These are phyloP conservation scores for Takakia lepidozioides DNA, from an alignment of 225 moss, liverwort and hornwort species.

Conservation along the genomic window DNA sequence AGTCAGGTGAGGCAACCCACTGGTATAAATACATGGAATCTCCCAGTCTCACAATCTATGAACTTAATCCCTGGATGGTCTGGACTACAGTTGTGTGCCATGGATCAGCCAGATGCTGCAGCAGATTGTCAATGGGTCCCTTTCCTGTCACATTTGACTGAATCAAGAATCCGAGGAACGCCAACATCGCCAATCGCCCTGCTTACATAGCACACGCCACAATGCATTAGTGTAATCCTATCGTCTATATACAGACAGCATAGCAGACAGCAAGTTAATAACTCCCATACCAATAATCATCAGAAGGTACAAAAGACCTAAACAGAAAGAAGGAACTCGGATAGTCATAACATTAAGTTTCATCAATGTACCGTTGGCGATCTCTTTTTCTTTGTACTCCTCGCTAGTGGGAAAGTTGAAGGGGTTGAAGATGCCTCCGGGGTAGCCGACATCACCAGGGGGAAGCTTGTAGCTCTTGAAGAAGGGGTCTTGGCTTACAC, in stretches of 20 bases:
- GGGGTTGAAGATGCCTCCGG: conserved; percentile 52
- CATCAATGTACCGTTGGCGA: conserved; percentile 53
- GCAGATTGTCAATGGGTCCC: conserved; percentile 36
- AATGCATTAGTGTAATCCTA: neutral
- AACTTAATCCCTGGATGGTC: no score
- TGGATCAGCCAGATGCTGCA: conserved; percentile 37
- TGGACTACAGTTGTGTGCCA: conserved; percentile 53
- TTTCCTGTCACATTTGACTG: conserved; percentile 33
- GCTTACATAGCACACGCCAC: neutral
- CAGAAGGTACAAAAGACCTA: no score
- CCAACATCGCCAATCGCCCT: conserved; percentile 57
- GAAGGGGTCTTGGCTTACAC: conserved; percentile 54
- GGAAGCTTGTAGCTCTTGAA: conserved; percentile 49
- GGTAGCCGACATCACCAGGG: conserved; percentile 46
- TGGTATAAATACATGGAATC: no score
- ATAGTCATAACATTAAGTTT: no score
- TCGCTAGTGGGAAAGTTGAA: conserved; percentile 36
- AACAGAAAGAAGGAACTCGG: no score
- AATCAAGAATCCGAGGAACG: conserved; percentile 42
- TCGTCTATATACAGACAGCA: no score
- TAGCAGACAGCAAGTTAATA: no score
- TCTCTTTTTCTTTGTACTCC: conserved; percentile 49
- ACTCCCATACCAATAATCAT: no score
- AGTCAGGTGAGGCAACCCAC: no score
- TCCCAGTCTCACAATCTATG: no score